A percentile compares a stretch with the other conserved stretches of the same genome.
Conservation (phyloP, 768 basidiomycete species). For the Russula vinacea region DNA sequence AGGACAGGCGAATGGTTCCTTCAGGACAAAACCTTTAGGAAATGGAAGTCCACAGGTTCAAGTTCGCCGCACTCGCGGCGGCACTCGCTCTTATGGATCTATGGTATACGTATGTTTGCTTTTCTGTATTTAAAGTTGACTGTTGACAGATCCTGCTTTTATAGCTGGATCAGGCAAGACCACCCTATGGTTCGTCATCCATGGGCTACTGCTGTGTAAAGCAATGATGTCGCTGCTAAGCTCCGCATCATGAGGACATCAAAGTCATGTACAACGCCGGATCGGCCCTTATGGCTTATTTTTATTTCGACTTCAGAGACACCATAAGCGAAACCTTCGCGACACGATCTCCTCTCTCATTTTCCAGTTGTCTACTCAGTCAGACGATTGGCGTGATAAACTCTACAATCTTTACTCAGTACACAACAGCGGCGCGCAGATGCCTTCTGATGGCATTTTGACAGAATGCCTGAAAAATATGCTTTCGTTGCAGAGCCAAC, state of each 20-base stretch:
- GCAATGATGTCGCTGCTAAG: background rate
- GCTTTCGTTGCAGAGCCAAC: background rate
- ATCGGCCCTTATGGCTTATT: background rate
- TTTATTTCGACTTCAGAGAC: background rate
- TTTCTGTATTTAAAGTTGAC: too few species aligned
- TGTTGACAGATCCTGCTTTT: background rate
- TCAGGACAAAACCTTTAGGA: background rate
- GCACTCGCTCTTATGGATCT: slow-evolving; percentile 3
- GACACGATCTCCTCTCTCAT: slow-evolving; percentile 1
- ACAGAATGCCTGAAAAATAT: slow-evolving; percentile 3
- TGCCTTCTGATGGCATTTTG: background rate
- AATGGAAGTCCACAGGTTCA: slow-evolving; percentile 4
- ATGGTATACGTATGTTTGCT: slow-evolving; percentile 6
- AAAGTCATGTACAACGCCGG: background rate
- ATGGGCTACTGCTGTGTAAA: background rate
- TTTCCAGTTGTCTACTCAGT: background rate
- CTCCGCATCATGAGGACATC: slow-evolving; percentile 8
- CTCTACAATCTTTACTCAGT: background rate
- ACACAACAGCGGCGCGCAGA: background rate
- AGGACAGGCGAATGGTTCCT: slow-evolving; percentile 7
- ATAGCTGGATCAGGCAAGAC: slow-evolving; percentile 13
- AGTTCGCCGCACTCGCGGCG: too few species aligned
- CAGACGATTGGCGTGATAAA: background rate
- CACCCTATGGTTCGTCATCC: background rate
- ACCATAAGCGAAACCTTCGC: background rate